Conservation (phyloP, 805 yeast species). For the Blastobotrys chiropterorum region DNA sequence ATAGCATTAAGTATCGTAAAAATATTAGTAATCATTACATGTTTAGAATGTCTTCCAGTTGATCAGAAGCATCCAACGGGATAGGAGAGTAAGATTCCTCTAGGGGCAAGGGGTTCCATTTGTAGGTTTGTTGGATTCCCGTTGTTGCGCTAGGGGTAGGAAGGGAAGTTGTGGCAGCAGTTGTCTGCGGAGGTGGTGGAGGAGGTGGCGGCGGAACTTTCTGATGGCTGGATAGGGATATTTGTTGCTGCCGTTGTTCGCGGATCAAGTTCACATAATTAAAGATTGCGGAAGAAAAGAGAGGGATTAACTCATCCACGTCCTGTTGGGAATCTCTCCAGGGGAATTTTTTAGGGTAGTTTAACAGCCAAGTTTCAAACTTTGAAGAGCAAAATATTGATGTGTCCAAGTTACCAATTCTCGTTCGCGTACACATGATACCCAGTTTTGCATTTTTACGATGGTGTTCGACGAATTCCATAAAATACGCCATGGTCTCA, state of each 20-base stretch:
- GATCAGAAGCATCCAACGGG: neutral
- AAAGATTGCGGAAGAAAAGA: neutral
- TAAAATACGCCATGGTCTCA: neutral
- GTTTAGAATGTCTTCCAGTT: neutral
- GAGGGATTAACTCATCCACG: neutral
- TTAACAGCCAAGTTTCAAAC: neutral
- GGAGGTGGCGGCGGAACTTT: neutral
- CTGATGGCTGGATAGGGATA: neutral
- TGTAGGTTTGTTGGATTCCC: neutral
- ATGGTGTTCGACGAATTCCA: neutral
- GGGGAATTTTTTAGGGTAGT: neutral
- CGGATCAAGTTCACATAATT: neutral
- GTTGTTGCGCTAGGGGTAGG: neutral
- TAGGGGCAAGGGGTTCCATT: neutral
- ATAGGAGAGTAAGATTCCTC: neutral
- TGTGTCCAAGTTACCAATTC: neutral
- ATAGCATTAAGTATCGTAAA: neutral
- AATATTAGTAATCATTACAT: neutral
- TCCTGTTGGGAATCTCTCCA: neutral
- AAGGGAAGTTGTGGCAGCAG: neutral
- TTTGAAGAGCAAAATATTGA: neutral
- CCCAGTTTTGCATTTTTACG: neutral
- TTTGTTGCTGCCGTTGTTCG: neutral
- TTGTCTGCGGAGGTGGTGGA: neutral
- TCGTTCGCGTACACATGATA: neutral